These are phyloP conservation scores for Limonium bicolor DNA, from an alignment of 148 eudicot genomes.

Conservation along the genomic window DNA sequence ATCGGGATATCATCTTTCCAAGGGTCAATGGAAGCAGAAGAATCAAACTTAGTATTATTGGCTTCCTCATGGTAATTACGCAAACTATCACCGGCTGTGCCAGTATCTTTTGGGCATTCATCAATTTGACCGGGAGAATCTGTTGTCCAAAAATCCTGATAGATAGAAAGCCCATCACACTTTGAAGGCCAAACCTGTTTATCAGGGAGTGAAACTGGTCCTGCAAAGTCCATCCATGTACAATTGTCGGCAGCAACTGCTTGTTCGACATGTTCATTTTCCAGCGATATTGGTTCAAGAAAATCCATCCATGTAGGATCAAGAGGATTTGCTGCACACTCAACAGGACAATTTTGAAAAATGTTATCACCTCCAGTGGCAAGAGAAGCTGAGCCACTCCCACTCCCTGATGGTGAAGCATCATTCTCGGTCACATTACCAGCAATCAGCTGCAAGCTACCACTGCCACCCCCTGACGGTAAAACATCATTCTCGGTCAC, in stretches of 20 bases:
- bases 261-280: slow-evolving; percentile 6
- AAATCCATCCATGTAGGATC: slow-evolving; percentile 26
- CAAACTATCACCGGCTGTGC: slow-evolving; percentile 9
- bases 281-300: slow-evolving; percentile 14
- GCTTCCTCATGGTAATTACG: slow-evolving; percentile 7
- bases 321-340: slow-evolving; percentile 11
- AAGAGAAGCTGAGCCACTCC: slow-evolving; percentile 7
- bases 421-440: slow-evolving; percentile 13
- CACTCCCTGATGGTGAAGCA: slow-evolving; percentile 10
- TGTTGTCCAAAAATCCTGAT: slow-evolving; percentile 14
- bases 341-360: slow-evolving; percentile 8
- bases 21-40: slow-evolving; percentile 13
- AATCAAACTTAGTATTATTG: slow-evolving; percentile 13
- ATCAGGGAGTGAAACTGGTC: slow-evolving; percentile 13
- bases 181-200: slow-evolving; percentile 11
- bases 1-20: slow-evolving; percentile 28
- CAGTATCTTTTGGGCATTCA: neutral
- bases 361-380: slow-evolving; percentile 9
- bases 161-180: slow-evolving; percentile 5
- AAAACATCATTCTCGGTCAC: slow-evolving; percentile 16
- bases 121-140: slow-evolving; percentile 10
- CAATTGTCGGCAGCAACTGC: slow-evolving; percentile 7
- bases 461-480: too few relatives aligned
- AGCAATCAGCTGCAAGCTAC: too few relatives aligned
- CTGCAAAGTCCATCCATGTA: slow-evolving; percentile 23